phyloP scores from a whole-genome alignment of 139 green algal genomes.

The Bryopsis sp. region DNA sequence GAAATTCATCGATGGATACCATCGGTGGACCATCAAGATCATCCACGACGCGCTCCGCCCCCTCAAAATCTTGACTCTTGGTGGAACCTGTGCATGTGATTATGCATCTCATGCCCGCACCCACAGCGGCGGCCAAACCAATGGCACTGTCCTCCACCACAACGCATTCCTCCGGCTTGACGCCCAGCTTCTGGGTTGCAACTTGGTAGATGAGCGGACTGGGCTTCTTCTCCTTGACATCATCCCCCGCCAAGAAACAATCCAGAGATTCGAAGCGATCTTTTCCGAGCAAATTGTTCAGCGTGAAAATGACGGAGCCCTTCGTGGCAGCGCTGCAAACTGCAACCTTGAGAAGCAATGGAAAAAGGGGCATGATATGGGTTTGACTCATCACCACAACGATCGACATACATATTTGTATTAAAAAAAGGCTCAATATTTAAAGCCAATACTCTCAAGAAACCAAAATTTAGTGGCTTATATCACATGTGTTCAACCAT shows the following conservation, averaged over 20 bases:
- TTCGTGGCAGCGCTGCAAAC: slow-evolving; percentile 90
- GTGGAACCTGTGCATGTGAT: slow-evolving; percentile 68
- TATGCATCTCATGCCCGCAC: slow-evolving; percentile 85
- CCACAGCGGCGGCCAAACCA: slow-evolving; percentile 67
- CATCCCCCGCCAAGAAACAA: slow-evolving; percentile 77
- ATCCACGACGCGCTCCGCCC: slow-evolving; percentile 24
- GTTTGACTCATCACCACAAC: no score
- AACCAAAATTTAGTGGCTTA: no score
- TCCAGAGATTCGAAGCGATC: slow-evolving; percentile 68
- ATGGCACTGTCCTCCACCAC: slow-evolving; percentile 93
- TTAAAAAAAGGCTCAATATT: no score
- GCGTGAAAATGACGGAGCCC: slow-evolving; percentile 55
- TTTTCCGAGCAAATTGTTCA: slow-evolving; percentile 70
- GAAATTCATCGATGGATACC: not conserved
- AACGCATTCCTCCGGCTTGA: slow-evolving; percentile 71
- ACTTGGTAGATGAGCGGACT: slow-evolving; percentile 82
- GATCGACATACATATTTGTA: no score
- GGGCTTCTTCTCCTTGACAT: slow-evolving; percentile 89
- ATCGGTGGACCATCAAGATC: slow-evolving; percentile 10
- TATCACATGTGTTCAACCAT: no score
- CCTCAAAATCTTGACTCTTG: slow-evolving; percentile 27
- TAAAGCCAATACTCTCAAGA: no score
- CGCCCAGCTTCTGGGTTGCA: slow-evolving; percentile 62
- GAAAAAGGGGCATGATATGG: no score
- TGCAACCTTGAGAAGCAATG: slow-evolving; percentile 48